Conservation (phyloP, 164 flowering plant species). For the Paratinospora sagittata region DNA sequence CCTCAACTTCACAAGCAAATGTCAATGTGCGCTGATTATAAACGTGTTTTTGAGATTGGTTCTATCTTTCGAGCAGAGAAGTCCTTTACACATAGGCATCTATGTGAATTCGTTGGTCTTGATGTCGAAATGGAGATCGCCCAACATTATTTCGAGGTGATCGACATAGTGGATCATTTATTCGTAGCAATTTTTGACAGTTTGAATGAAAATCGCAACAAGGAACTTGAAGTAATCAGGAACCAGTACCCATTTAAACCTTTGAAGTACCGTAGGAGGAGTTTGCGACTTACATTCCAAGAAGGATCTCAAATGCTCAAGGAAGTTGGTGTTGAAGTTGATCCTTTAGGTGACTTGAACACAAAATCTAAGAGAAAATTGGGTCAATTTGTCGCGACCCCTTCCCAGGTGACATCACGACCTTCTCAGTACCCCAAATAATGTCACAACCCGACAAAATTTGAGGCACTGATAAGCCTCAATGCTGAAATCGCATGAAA, state of each 20-base stretch:
- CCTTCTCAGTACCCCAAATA: too few species aligned
- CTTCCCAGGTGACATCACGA: too few species aligned
- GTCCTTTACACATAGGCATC: constrained; percentile 85
- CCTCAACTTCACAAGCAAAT: constrained; percentile 99
- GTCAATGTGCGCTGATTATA: constrained; percentile 84
- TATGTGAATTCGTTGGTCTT: constrained; percentile 94
- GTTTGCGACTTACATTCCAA: constrained; percentile 73
- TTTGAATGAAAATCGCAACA: constrained; percentile 58
- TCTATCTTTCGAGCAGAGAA: constrained; percentile 94
- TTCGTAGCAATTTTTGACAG: constrained; percentile 76
- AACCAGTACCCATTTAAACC: constrained; percentile 82
- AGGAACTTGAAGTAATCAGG: constrained; percentile 67
- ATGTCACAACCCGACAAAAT: too few species aligned
- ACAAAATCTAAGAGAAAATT: constrained; percentile 82
- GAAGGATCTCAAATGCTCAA: constrained; percentile 91
- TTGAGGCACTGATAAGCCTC: too few species aligned
- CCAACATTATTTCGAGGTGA: constrained; percentile 82
- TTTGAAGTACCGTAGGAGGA: constrained; percentile 64
- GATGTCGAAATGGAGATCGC: constrained; percentile 95
- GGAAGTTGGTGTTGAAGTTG: constrained; percentile 86
- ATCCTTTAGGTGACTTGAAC: constrained; percentile 79
- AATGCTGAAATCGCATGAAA: too few species aligned
- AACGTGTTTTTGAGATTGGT: constrained; percentile 85
- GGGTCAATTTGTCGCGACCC: too few species aligned
- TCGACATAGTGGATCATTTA: constrained; percentile 71